A percentile compares a stretch with the other conserved stretches of the same genome.
phyloP scores from a whole-genome alignment of 1,284 basidiomycete genomes.

The Cutaneotrichosporon curvatum region DNA sequence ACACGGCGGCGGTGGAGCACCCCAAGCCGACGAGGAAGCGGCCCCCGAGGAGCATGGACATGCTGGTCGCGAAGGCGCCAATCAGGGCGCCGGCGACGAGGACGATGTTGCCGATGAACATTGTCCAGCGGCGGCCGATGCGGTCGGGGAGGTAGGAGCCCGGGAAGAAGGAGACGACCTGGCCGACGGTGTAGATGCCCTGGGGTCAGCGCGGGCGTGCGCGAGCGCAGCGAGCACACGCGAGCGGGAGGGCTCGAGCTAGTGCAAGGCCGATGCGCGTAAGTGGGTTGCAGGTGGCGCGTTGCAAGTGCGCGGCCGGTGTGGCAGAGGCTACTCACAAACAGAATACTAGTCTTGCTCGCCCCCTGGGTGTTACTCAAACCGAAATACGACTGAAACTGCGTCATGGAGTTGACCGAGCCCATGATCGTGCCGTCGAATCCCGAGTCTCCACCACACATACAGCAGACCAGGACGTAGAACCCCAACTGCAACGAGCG shows the following conservation, averaged over 20 bases:
- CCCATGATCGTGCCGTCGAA: constrained; percentile 19
- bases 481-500: constrained; percentile 25
- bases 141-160: constrained; percentile 49
- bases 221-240: too few species aligned
- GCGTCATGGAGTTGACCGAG: constrained; percentile 7
- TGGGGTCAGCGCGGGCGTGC: background rate
- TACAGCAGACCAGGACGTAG: constrained; percentile 50
- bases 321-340: constrained; percentile 16
- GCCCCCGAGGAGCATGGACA: constrained; percentile 51
- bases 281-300: background rate
- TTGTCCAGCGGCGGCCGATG: constrained; percentile 53
- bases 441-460: constrained; percentile 42
- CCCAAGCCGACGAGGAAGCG: constrained; percentile 50
- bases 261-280: background rate
- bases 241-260: too few species aligned
- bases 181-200: constrained; percentile 53
- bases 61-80: constrained; percentile 50
- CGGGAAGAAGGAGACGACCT: constrained; percentile 39
- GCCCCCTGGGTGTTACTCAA: background rate
- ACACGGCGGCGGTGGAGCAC: constrained; percentile 48
- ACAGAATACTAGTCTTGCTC: constrained; percentile 14
- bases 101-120: constrained; percentile 52
- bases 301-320: too few species aligned
- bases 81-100: constrained; percentile 52
- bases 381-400: constrained; percentile 12